Base-by-base conservation (phyloP, 108 stramenopile species). In the Nannochloropsis salina region DNA sequence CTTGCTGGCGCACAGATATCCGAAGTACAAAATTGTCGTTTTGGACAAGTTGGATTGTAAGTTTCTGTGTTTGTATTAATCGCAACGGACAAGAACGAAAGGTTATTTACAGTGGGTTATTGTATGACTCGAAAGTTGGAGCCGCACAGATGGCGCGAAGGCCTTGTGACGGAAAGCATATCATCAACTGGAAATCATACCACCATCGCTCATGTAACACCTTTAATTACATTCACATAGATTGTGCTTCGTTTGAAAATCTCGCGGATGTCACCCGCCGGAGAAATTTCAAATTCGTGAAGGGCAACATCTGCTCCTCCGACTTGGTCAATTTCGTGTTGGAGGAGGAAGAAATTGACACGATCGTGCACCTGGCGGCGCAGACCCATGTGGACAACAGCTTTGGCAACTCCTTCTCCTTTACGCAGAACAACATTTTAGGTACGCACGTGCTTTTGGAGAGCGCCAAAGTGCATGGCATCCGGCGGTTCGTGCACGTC, bases 391-490 rank as follows among this genome's bases (percentile, higher is more conserved):
- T 92, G 18, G 99, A 99, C 92, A 99, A 99, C 94, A 97, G 96
- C 41, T 99, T 99, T 86, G 99, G 99, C 21, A 99, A 99, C 92
- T 96, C 96, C 44, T 96, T 99, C 91, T 94, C 94, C 86, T 99
- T 99, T 90, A 98, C 99, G 80, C 94, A 96, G 51, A 95, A 94
- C 89, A 98, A 99, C 90, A 98, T 99, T 85, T 94, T 93, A 85
- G 99, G 99, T 42, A 99, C 99, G 12, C 99, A 99, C 92, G 97
- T 98, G 8, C 90, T 99, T 45, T 92, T 99, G 41, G 99, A 99
- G 93, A 92, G 95, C 43, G 97, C 97, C 85, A 98, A 98, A 92
- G 88, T 86, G 80, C 93, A 82, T 86, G 82, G 84, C 41, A 93
- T 99, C 86, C 92, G 86, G 81, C 92, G 96, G 8, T 99, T 99